Conservation (phyloP, 2,329 filamentous ascomycete species). For the Fusarium tupiense region DNA sequence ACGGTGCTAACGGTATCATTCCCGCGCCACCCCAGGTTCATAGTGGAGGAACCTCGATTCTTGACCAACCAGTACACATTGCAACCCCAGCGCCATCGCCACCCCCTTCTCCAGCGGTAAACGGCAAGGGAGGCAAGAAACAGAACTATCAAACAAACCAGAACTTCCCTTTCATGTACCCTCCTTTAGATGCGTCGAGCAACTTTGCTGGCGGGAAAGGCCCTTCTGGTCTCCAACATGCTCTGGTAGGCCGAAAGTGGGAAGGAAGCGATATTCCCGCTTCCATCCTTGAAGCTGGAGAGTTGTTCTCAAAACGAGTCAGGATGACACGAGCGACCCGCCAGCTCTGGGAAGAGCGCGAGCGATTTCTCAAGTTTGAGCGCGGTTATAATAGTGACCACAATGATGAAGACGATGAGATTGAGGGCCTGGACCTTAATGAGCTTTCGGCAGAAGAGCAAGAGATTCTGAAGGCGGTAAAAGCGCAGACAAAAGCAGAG, state of each 20-base stretch:
- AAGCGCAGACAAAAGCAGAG: conserved; percentile 47
- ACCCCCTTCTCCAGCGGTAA: conserved; percentile 86
- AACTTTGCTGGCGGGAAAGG: conserved; percentile 93
- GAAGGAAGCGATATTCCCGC: conserved; percentile 93
- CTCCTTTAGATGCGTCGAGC: conserved; percentile 86
- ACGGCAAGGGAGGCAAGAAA: conserved; percentile 95
- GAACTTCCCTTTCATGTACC: conserved; percentile 97
- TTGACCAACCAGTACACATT: conserved; percentile 96
- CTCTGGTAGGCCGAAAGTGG: conserved; percentile 85
- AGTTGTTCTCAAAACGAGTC: conserved; percentile 89
- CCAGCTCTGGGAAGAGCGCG: conserved; percentile 94
- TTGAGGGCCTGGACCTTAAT: conserved; percentile 58
- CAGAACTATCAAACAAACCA: conserved; percentile 99
- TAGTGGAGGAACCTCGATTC: conserved; percentile 77
- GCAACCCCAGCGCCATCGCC: conserved; percentile 97
- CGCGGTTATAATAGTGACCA: conserved; percentile 79
- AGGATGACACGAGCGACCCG: conserved; percentile 91
- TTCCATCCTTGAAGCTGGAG: conserved; percentile 93
- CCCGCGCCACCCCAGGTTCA: conserved; percentile 64
- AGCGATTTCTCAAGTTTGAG: conserved; percentile 90
- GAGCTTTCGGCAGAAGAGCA: conserved; percentile 55
- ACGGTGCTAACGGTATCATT: conserved; percentile 69
- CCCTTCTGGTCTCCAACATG: conserved; percentile 79
- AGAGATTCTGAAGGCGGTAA: conserved; percentile 53
- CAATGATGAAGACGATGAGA: conserved; percentile 55